Conservation (phyloP, 2,329 filamentous ascomycete genomes). For the Fusarium nodosum region DNA sequence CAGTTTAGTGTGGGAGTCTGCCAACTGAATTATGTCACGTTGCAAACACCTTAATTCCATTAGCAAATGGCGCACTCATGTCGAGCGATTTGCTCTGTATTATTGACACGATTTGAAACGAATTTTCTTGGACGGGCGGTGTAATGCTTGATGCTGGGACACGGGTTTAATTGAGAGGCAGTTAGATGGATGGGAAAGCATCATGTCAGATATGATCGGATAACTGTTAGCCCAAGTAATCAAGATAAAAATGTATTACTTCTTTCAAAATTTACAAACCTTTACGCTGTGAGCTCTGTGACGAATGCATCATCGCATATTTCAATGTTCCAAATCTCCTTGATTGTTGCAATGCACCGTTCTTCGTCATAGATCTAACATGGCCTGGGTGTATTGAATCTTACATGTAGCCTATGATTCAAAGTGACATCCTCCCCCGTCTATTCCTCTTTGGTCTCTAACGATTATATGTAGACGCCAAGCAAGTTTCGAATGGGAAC, state of each 20-base stretch:
- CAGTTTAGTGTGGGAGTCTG: slow-evolving; percentile 51
- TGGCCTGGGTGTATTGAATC: background rate
- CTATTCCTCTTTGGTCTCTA: background rate
- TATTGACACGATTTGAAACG: slow-evolving; percentile 52
- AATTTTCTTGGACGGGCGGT: slow-evolving; percentile 55
- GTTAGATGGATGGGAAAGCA: slow-evolving; percentile 47
- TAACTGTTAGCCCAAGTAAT: slow-evolving; percentile 42
- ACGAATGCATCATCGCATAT: background rate
- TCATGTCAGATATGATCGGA: slow-evolving; percentile 47
- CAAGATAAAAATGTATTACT: slow-evolving; percentile 25
- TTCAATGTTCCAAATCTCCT: background rate
- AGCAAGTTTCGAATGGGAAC: background rate
- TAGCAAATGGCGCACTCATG: slow-evolving; percentile 46
- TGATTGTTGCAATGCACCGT: background rate
- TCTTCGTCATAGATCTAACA: background rate
- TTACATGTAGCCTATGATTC: background rate
- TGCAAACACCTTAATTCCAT: slow-evolving; percentile 19
- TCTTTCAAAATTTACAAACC: background rate
- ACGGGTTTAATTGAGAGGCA: slow-evolving; percentile 51
- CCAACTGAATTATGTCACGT: slow-evolving; percentile 45
- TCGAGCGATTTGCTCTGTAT: slow-evolving; percentile 50
- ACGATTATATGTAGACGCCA: background rate
- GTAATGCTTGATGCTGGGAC: slow-evolving; percentile 52
- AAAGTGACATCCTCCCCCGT: background rate
- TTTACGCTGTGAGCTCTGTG: background rate